These are phyloP conservation scores for Debaryomyces hansenii DNA, from an alignment of 805 yeast species.

Conservation along the genomic window DNA sequence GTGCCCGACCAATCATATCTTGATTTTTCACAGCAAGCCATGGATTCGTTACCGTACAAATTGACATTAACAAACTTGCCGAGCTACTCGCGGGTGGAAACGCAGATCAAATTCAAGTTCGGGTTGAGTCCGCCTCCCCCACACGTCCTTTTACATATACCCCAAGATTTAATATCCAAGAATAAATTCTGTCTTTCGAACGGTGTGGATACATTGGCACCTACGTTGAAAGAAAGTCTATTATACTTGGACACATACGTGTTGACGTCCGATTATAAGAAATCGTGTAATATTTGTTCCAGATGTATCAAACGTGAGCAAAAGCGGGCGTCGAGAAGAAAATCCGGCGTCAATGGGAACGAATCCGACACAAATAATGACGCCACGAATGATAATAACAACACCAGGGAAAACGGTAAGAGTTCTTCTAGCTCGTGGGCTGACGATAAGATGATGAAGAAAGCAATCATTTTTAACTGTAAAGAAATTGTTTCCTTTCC, in stretches of 20 bases:
- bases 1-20: constrained; percentile 33
- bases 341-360: constrained; percentile 48
- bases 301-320: constrained; percentile 92
- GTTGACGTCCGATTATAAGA: constrained; percentile 51
- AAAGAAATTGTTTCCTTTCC: constrained; percentile 81
- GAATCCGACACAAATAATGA: constrained; percentile 11
- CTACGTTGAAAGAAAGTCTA: constrained; percentile 48
- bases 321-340: constrained; percentile 90
- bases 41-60: constrained; percentile 46
- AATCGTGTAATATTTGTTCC: constrained; percentile 72
- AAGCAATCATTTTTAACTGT: constrained; percentile 89
- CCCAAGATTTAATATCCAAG: constrained; percentile 85
- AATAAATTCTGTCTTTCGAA: constrained; percentile 72
- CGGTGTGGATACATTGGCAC: constrained; percentile 44
- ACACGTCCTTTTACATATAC: constrained; percentile 71
- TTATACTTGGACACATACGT: constrained; percentile 78
- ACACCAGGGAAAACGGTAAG: constrained; percentile 29
- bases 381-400: not conserved
- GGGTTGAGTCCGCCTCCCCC: constrained; percentile 74
- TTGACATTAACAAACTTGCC: constrained; percentile 67
- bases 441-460: constrained; percentile 68
- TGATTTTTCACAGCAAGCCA: constrained; percentile 37
- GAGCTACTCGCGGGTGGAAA: constrained; percentile 84
- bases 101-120: constrained; percentile 81
- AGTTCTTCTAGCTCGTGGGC: constrained; percentile 71